These are phyloP conservation scores for Coemansia sp. DNA, from an alignment of 192 early-diverging fungal species.

Conservation along the genomic window DNA sequence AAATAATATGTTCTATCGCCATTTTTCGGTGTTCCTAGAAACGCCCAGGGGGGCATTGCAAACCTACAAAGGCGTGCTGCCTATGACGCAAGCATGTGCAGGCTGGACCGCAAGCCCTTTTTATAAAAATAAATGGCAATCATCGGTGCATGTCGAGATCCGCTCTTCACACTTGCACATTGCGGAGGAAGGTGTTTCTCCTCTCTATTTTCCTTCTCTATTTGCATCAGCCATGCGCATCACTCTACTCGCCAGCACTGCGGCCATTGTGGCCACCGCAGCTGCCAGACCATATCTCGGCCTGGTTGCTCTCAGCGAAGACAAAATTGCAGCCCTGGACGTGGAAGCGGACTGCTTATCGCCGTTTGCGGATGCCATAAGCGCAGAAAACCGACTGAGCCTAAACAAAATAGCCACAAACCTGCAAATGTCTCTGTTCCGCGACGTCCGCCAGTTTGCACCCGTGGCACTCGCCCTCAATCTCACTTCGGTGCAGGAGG, in stretches of 20 bases:
- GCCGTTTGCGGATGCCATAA: conserved; percentile 11
- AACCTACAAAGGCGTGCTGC: background rate
- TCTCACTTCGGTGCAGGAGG: conserved; percentile 18
- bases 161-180: background rate
- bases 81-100: background rate
- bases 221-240: conserved; percentile 2
- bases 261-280: background rate
- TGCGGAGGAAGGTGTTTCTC: background rate
- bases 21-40: too few species aligned
- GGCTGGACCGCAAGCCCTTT: background rate
- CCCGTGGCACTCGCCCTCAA: conserved; percentile 35
- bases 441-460: conserved; percentile 48
- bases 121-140: background rate
- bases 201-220: background rate
- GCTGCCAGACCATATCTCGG: background rate
- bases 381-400: conserved; percentile 11
- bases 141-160: background rate
- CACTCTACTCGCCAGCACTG: background rate
- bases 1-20: too few species aligned
- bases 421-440: conserved; percentile 34
- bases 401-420: conserved; percentile 25
- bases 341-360: conserved; percentile 28
- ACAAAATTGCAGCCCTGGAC: conserved; percentile 22
- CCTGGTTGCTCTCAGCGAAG: conserved; percentile 1
- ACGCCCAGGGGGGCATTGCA: background rate